Conservation (phyloP, 2,329 filamentous ascomycete species). For the Zasmidium cellare region DNA sequence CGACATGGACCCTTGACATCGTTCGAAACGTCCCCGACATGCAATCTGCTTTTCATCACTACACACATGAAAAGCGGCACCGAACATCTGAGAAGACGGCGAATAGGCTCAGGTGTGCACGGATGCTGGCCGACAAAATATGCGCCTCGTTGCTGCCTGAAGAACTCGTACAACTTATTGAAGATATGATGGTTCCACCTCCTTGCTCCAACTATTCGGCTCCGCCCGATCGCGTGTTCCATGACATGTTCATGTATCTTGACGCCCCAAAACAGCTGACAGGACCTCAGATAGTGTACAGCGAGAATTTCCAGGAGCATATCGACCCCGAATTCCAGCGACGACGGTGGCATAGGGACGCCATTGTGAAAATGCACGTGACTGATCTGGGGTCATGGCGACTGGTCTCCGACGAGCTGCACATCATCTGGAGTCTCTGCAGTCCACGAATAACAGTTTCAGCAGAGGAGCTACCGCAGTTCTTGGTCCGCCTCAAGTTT, state of each 20-base stretch:
- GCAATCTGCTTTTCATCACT: conserved; percentile 3
- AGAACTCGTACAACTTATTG: not conserved
- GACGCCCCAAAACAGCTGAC: not conserved
- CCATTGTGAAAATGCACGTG: not conserved
- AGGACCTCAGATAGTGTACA: conserved; percentile 2
- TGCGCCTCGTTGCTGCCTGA: not conserved
- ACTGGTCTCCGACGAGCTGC: conserved; percentile 6
- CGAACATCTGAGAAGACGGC: not conserved
- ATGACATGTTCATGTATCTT: conserved; percentile 3
- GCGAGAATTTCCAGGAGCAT: not conserved
- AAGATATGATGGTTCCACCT: not conserved
- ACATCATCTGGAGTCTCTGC: conserved; percentile 2
- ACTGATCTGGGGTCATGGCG: conserved; percentile 2
- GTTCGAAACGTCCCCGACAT: not conserved
- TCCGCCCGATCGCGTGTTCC: not conserved
- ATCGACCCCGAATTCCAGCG: too few relatives aligned
- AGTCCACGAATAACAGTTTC: not conserved
- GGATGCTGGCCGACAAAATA: conserved; percentile 1
- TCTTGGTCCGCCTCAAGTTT: not conserved
- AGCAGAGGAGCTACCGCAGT: not conserved
- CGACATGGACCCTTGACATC: conserved; percentile 2
- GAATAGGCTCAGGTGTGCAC: not conserved
- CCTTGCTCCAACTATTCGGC: not conserved
- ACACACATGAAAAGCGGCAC: not conserved
- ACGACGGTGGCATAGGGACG: too few relatives aligned